Base-by-base conservation (phyloP, 306 rosid species). In the Biancaea sappan region DNA sequence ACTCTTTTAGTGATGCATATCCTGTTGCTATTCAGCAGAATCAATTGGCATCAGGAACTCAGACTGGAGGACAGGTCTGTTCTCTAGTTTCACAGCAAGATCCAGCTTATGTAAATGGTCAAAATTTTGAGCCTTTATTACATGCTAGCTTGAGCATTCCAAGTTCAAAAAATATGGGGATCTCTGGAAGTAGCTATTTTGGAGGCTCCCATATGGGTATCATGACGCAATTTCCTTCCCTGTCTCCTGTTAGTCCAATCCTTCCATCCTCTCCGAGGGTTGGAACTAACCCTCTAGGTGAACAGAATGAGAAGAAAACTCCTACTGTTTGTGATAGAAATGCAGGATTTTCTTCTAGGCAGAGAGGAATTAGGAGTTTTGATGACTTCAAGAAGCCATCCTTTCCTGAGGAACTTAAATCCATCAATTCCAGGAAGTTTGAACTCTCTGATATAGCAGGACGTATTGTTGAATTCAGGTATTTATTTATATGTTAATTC, bases 401-500 rank as follows among this genome's bases (percentile, higher is more conserved):
- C 72, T 74, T 87, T 73, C 84, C 85, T 34, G 87, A 90, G 63
- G 92, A 87, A 71, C 79, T 90, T 35, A 87, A 80, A 66, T 82
- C 92, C 47, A 76, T 80, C 66, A 80, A 78, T 75, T 66, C 75
- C 19, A 76, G 57, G 63, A 85, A 78, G 59, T 72, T 85, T 77
- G 86, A 83, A 63, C 87, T 85, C 32, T 77, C 86, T 60, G 84
- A 85, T 80, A 82, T 89, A 25, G 80, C 75, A 6, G 92, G 90
- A 73, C 88, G 79, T 43, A 80, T 87, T 80, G 77, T 84, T 72
- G 92, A 87, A 66, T 85, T 89, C 78, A 87, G 95, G 95, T 78
- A 81, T 16, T 24, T 65, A 21, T 15, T 50, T 5, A 16, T 31
- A 2, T 57, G 41, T 52, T 40, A 41, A 62, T 29, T 46, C 24